Base-by-base conservation (phyloP, 1,284 basidiomycete species). In the Tilletia horrida region DNA sequence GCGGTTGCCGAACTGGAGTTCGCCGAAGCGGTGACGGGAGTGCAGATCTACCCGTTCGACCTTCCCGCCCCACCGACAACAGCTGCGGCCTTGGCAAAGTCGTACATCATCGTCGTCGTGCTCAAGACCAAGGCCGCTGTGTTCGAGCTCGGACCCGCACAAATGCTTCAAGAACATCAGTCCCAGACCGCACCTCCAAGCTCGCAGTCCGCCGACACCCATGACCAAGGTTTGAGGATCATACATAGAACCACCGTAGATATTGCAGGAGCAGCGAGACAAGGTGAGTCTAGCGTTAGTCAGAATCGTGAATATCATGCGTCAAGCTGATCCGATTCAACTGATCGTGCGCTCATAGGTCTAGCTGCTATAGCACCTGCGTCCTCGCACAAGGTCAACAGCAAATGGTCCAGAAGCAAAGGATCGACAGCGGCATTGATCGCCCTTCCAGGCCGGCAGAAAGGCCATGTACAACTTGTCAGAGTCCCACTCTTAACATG, bases 1-100 rank as follows among this genome's bases (percentile, higher is more conserved):
- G 55, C 55, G 3, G 76, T 79, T 13, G 72, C 73, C 7, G 76
- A 79, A 55, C 73, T 79, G 31, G 77, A 79, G 50, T 79, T 79
- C 63, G 70, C 72, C 52, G 72, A 77, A 52, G 66, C 68, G 1
- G 76, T 79, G 2, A 70, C 71, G 23, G 73, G 73, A 7, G 63
- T 79, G 42, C 68, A 69, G 40, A 72, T 73, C 14, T 65, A 70
- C 11, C 68, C 74, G 3, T 65, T 77, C 11, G 25, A 27, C 25
- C 23, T 50, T 9, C 40, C 63, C 18, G 9, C 27, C 2, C 29
- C 21, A 7, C 4, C 13, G n/a, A 14, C 13, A 31, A 3, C 35
- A 16, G 18, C 16, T 16, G 59, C n/a, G 6, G 35, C 31, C 23
- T 16, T 13, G 27, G 11, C n/a, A 27, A 52, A 21, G 8, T 44